A percentile compares a stretch with the other conserved stretches of the same genome.
phyloP scores from a whole-genome alignment of 192 early-diverging fungal genomes.

The Diversispora eburnea region DNA sequence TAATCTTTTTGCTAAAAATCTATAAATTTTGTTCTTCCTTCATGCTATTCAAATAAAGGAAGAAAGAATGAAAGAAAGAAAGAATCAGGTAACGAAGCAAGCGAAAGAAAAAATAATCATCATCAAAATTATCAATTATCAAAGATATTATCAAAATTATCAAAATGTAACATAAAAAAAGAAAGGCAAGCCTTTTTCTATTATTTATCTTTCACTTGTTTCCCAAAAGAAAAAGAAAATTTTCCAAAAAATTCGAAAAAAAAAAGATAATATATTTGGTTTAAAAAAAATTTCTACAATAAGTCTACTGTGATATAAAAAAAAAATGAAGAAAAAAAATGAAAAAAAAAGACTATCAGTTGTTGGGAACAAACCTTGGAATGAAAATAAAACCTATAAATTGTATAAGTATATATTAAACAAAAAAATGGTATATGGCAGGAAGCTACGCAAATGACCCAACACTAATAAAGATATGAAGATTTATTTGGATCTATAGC shows the following conservation, averaged over 20 bases:
- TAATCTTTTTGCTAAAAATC: too few relatives aligned
- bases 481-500: constrained; percentile 5
- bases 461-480: constrained; percentile 2
- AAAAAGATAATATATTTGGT: background rate
- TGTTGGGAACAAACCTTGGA: background rate
- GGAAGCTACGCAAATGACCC: constrained; percentile 7
- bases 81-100: background rate
- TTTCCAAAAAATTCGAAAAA: background rate
- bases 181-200: background rate
- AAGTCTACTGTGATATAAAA: constrained; percentile 16
- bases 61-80: background rate
- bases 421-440: constrained; percentile 10
- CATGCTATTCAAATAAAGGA: too few relatives aligned
- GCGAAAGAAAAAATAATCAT: constrained; percentile 6
- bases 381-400: constrained; percentile 10
- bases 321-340: background rate
- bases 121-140: too few relatives aligned
- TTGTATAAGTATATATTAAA: background rate
- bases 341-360: background rate
- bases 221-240: constrained; percentile 1
- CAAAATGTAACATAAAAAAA: background rate
- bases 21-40: too few relatives aligned
- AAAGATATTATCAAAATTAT: too few relatives aligned
- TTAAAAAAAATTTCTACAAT: constrained; percentile 16
- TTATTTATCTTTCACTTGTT: constrained; percentile 19